Evolutionary conservation across 169 alveolate species (phyloP).

Genomic region (Plasmodium adleri): DNA sequence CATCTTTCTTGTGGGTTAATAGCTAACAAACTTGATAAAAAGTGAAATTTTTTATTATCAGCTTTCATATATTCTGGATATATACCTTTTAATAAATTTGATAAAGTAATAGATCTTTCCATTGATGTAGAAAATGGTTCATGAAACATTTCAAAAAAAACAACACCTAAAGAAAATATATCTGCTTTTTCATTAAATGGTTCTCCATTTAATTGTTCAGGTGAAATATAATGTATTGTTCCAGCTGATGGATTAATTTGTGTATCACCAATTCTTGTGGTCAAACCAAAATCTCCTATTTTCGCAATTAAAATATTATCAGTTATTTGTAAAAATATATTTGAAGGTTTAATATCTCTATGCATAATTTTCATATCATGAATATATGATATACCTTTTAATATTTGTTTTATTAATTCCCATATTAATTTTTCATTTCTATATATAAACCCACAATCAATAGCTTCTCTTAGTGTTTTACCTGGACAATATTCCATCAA

Average conservation of each 20-base stretch:
- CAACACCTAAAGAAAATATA: constrained; percentile 89
- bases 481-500: constrained; percentile 91
- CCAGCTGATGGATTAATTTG: constrained; percentile 84
- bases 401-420: constrained; percentile 86
- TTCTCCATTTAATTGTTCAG: constrained; percentile 88
- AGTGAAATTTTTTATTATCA: constrained; percentile 77
- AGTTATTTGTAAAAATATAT: constrained; percentile 86
- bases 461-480: constrained; percentile 84
- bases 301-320: constrained; percentile 81
- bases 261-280: constrained; percentile 82
- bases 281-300: constrained; percentile 90
- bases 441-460: constrained; percentile 79
- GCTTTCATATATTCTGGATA: constrained; percentile 80
- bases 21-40: constrained; percentile 81
- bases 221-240: constrained; percentile 89
- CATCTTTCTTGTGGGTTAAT: constrained; percentile 84
- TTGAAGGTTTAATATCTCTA: constrained; percentile 89
- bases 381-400: constrained; percentile 88
- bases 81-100: constrained; percentile 83
- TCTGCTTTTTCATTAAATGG: constrained; percentile 87
- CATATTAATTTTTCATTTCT: constrained; percentile 82
- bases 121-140: constrained; percentile 87
- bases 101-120: constrained; percentile 86
- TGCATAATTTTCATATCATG: constrained; percentile 90
- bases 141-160: constrained; percentile 89